Conservation (phyloP, 1,284 basidiomycete species). For the Tilletia caries region DNA sequence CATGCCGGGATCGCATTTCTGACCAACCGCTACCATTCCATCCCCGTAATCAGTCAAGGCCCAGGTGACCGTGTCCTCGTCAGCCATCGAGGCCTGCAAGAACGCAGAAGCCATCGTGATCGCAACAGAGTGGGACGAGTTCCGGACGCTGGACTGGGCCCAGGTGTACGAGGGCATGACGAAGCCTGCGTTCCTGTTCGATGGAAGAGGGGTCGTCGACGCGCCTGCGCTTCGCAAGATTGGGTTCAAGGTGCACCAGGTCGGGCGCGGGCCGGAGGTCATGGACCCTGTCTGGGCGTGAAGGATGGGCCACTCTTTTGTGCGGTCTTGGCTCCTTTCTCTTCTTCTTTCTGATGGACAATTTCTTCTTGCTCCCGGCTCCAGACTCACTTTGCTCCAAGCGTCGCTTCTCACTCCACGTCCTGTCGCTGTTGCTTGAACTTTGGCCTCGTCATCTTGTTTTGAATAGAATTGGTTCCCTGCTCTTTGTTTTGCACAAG, state of each 20-base stretch:
- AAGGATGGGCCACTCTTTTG: not conserved
- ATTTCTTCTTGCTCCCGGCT: not conserved
- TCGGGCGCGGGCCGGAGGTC: constrained; percentile 53
- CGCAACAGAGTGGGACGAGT: constrained; percentile 73
- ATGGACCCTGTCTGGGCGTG: constrained; percentile 48
- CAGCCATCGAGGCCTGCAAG: constrained; percentile 81
- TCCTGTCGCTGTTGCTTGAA: not conserved
- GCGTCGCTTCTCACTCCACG: not conserved
- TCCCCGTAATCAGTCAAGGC: constrained; percentile 67
- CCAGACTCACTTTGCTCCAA: too few relatives aligned
- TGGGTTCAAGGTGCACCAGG: constrained; percentile 77
- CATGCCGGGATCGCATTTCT: constrained; percentile 8
- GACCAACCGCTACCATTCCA: not conserved
- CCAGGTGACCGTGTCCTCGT: constrained; percentile 72
- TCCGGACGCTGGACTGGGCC: constrained; percentile 84
- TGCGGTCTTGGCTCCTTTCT: not conserved
- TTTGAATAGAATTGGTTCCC: not conserved
- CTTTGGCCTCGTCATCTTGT: not conserved
- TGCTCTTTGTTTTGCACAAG: too few relatives aligned
- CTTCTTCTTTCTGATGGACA: not conserved
- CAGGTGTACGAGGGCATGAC: constrained; percentile 81
- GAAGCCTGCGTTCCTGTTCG: constrained; percentile 76
- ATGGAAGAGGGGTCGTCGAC: constrained; percentile 82
- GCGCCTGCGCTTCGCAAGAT: constrained; percentile 73
- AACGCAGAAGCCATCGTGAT: constrained; percentile 88